phyloP scores from a whole-genome alignment of 2,329 filamentous ascomycete species.

The Fusarium newnesense region DNA sequence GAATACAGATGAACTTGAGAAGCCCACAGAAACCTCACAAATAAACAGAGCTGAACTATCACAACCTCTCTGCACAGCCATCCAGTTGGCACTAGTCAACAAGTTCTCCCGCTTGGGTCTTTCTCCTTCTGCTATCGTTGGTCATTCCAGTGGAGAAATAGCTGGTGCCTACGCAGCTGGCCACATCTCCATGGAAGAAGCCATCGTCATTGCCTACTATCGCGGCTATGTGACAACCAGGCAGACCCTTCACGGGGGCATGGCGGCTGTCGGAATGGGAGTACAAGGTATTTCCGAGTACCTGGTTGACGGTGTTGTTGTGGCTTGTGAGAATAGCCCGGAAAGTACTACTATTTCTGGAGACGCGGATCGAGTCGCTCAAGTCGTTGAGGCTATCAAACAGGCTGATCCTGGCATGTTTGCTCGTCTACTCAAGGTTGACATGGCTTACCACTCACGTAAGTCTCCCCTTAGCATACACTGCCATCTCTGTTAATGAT shows the following conservation, averaged over 20 bases:
- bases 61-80: constrained; percentile 19
- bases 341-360: constrained; percentile 12
- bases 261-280: constrained; percentile 19
- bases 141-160: constrained; percentile 30
- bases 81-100: constrained; percentile 13
- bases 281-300: not conserved
- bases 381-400: constrained; percentile 3
- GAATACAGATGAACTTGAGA: not conserved
- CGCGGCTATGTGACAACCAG: constrained; percentile 4
- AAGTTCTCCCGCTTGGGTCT: not conserved
- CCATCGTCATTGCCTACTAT: constrained; percentile 7
- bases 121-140: not conserved
- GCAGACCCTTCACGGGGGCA: not conserved
- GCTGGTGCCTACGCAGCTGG: constrained; percentile 12
- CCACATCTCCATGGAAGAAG: constrained; percentile 2
- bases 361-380: not conserved
- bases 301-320: not conserved
- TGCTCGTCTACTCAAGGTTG: not conserved
- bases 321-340: constrained; percentile 26
- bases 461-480: not conserved
- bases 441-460: constrained; percentile 25
- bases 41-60: not conserved
- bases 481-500: not conserved
- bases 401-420: not conserved
- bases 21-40: not conserved